Conservation (phyloP, 208 protist species). For the Tritrichomonas foetus region DNA sequence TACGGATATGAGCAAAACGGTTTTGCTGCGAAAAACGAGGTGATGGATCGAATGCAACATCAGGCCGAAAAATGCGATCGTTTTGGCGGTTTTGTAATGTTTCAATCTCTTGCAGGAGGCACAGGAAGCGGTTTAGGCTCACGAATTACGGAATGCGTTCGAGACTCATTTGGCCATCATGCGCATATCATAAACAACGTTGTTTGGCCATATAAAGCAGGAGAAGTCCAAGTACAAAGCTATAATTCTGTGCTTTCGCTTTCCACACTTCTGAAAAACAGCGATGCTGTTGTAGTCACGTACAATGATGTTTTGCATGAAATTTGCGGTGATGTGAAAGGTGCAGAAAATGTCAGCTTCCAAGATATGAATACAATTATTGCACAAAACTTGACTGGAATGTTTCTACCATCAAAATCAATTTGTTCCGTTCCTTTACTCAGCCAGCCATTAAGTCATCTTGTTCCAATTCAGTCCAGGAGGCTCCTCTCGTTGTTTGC, state of each 20-base stretch:
- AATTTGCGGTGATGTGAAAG: neutral
- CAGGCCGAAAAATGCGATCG: constrained; percentile 39
- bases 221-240: neutral
- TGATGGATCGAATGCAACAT: constrained; percentile 16
- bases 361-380: constrained; percentile 6
- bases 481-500: neutral
- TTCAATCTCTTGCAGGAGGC: constrained; percentile 3
- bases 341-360: constrained; percentile 1
- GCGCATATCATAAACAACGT: constrained; percentile 31
- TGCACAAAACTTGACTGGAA: neutral
- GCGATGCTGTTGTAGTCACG: constrained; percentile 11
- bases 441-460: neutral
- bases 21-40: neutral
- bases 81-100: constrained; percentile 23
- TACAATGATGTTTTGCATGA: constrained; percentile 26
- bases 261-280: neutral
- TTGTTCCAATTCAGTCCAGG: neutral
- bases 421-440: neutral
- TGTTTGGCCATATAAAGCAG: constrained; percentile 20
- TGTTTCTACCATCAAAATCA: neutral
- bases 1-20: constrained; percentile 31
- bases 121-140: constrained; percentile 13
- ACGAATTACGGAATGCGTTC: constrained; percentile 6
- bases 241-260: constrained; percentile 20
- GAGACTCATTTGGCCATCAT: neutral